phyloP scores from a whole-genome alignment of 306 rosid genomes.

The Vigna reflexopilosa region DNA sequence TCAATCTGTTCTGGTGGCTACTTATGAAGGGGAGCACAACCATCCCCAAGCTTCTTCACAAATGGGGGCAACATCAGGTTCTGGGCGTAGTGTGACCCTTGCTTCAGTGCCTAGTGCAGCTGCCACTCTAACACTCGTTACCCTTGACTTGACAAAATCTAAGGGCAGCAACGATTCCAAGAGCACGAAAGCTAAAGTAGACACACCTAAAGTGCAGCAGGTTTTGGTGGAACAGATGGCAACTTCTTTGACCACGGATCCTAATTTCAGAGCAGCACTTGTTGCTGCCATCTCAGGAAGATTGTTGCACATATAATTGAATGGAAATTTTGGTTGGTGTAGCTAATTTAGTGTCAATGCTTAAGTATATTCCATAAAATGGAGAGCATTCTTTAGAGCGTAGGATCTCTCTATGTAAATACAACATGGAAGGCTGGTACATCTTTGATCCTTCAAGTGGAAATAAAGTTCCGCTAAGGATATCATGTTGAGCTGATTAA shows the following conservation, averaged over 20 bases:
- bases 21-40: constrained; percentile 98
- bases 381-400: constrained; percentile 41
- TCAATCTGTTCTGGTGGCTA: constrained; percentile 86
- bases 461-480: constrained; percentile 37
- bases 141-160: constrained; percentile 69
- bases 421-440: constrained; percentile 53
- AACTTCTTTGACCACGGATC: constrained; percentile 90
- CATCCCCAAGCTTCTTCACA: constrained; percentile 68
- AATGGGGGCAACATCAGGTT: constrained; percentile 62
- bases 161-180: constrained; percentile 55
- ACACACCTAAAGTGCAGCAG: constrained; percentile 64
- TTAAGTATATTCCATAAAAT: constrained; percentile 34
- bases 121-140: constrained; percentile 53
- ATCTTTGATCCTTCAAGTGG: constrained; percentile 48
- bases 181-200: constrained; percentile 48
- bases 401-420: constrained; percentile 69
- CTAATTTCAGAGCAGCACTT: constrained; percentile 90
- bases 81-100: constrained; percentile 49
- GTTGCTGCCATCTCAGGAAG: constrained; percentile 94
- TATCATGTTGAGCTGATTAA: constrained; percentile 20
- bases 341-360: constrained; percentile 36
- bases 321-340: constrained; percentile 38
- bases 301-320: constrained; percentile 53
- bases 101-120: constrained; percentile 57
- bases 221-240: constrained; percentile 94